A percentile compares a stretch with the other conserved stretches of the same genome.
These are phyloP conservation scores for Terana coerulea DNA, from an alignment of 768 basidiomycete genomes.

Conservation along the genomic window DNA sequence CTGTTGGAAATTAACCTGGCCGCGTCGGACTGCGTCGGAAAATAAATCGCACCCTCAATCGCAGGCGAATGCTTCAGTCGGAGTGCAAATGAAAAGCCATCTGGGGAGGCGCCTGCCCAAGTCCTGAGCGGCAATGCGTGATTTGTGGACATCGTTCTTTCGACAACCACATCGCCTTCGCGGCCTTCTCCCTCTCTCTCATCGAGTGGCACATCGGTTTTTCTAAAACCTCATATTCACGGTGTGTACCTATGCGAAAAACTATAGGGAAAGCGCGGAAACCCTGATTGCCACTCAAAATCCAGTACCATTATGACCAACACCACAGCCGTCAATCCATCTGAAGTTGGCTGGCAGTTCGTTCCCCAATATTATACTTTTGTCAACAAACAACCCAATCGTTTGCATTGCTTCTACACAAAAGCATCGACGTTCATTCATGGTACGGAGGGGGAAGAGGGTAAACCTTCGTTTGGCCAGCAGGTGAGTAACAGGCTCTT, in stretches of 20 bases:
- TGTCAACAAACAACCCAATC: conserved; percentile 95
- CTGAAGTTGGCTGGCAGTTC: conserved; percentile 99
- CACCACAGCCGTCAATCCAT: conserved; percentile 65
- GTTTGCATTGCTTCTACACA: conserved; percentile 98
- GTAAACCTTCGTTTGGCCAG: conserved; percentile 86
- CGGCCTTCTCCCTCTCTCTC: conserved; percentile 27
- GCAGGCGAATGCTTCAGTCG: not conserved
- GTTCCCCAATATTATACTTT: conserved; percentile 99
- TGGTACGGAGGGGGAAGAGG: conserved; percentile 95
- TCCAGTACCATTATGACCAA: conserved; percentile 24
- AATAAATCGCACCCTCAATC: too few species aligned
- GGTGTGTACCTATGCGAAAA: conserved; percentile 4
- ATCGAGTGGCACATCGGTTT: conserved; percentile 17
- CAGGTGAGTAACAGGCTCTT: conserved; percentile 53
- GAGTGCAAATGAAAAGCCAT: not conserved
- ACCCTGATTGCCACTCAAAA: not conserved
- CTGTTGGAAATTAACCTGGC: too few species aligned
- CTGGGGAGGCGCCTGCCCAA: conserved; percentile 10
- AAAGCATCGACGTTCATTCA: conserved; percentile 97
- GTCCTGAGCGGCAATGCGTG: conserved; percentile 7
- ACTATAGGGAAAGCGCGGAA: not conserved
- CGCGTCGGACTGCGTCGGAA: too few species aligned
- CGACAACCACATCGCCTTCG: conserved; percentile 20
- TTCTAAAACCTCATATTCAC: conserved; percentile 21
- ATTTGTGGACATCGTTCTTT: conserved; percentile 21